Base-by-base conservation (phyloP, 768 basidiomycete species). In the Phanerochaete sordida region DNA sequence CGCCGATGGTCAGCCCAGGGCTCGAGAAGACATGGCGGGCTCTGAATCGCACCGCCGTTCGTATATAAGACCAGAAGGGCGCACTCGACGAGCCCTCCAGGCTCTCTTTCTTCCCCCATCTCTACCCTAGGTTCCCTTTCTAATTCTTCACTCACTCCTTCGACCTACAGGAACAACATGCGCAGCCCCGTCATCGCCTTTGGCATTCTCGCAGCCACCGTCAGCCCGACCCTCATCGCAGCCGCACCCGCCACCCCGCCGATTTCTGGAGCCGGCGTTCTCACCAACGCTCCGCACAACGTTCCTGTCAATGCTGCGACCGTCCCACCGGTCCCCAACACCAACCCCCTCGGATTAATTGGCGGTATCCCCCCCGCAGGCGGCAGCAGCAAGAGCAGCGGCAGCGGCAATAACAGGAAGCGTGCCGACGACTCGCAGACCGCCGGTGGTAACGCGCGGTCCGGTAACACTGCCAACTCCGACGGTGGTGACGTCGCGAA, bases 121-220 rank as follows among this genome's bases (percentile, higher is more conserved):
- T 65, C 65, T 68, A 69, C 64, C 47, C 62, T 71, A 68, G 33
- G n/a, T 35, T 28, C 57, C 62, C 64, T 62, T 58, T 61, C 62
- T 68, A 69, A 68, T 70, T 55, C 65, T 52, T 61, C 57, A 58
- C 60, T 59, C 59, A 24, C 45, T 59, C 57, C 43, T 58, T 63
- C 57, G 26, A 30, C 13, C 60, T 12, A 59, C 53, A 44, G 55
- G 49, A n/a, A 37, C 61, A 65, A 67, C 54, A 71, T 71, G 70
- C 68, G 70, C 52, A 71, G 70, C 64, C 70, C 70, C 39, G 70
- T 71, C 61, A 69, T 71, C 61, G 70, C 70, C 58, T 71, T 71
- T 59, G 64, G 65, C 21, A 59, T 71, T 53, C 39, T 71, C 62
- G 69, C 69, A 52, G 69, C 70, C 6, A 66, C 70, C 35, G 70